Evolutionary conservation across 2,329 filamentous ascomycete genomes (phyloP).

Genomic region (Knufia fluminis): DNA sequence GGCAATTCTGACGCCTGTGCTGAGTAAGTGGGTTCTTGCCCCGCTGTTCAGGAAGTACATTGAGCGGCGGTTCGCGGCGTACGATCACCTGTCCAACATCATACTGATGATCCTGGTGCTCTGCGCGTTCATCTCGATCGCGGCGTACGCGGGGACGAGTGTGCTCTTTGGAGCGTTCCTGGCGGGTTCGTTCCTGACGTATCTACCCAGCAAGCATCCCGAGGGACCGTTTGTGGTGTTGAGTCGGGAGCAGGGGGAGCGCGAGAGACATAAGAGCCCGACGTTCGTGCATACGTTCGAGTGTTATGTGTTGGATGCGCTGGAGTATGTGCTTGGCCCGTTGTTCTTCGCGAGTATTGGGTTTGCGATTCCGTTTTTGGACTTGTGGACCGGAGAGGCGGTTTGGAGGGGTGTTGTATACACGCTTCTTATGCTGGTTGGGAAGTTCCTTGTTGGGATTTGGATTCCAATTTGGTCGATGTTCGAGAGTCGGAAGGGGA

Average conservation of each 20-base stretch:
- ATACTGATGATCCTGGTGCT: conserved; percentile 30
- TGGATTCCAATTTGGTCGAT: conserved; percentile 43
- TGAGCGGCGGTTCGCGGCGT: conserved; percentile 24
- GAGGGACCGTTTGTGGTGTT: conserved; percentile 30
- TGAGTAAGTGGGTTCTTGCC: conserved; percentile 29
- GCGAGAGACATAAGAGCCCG: conserved; percentile 28
- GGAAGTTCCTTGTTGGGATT: conserved; percentile 43
- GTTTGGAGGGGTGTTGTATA: conserved; percentile 68
- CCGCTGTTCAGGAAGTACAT: conserved; percentile 31
- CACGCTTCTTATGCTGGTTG: conserved; percentile 56
- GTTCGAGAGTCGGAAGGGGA: neutral
- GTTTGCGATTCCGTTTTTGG: conserved; percentile 64
- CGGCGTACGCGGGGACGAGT: conserved; percentile 30
- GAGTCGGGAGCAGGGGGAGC: conserved; percentile 29
- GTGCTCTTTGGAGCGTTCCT: conserved; percentile 32
- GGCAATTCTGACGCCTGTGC: conserved; percentile 3
- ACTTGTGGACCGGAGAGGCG: conserved; percentile 54
- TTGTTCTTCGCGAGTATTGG: conserved; percentile 42
- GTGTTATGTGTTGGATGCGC: conserved; percentile 29
- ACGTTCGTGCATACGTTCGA: conserved; percentile 34
- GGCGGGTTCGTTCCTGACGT: conserved; percentile 29
- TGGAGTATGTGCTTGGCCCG: neutral
- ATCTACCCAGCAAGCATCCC: conserved; percentile 30
- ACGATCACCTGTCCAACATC: conserved; percentile 5
- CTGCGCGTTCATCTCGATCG: conserved; percentile 23